Evolutionary conservation across 2,329 filamentous ascomycete species (phyloP), one percentile per base, ranked within the genome.

Genomic region (Allantophomopsis lycopodina): DNA sequence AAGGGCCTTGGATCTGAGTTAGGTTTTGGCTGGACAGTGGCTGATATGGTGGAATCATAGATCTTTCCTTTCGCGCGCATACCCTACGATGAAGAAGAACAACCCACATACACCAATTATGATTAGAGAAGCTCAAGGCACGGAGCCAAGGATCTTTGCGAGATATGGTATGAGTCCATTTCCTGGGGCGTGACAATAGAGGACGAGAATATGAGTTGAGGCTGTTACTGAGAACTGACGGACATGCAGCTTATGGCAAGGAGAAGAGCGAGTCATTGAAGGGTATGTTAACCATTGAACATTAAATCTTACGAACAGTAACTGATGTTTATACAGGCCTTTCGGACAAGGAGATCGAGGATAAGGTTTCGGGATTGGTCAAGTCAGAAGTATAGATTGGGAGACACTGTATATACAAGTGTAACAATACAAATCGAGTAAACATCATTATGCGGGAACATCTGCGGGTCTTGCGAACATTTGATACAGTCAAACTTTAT

Each of bases 41-140:
- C 40, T 23, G 30, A 43, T 32, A 35, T 6, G 14, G 14, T 30
- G 21, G 40, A 38, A 36, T 28, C 4, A 38, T 53, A 95, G 91
- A 61, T 79, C 83, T 21, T 98, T 98, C 66, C 72, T 98, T 50
- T 81, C 80, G 48, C 78, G 85, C 59, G 79, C 87, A 50, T 98
- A 98, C 64, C 91, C 91, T 36, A 91, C 84, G 44, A 96, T 98
- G 89, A 98, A 98, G 78, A 93, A 94, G 72, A 84, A 89, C 73
- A 98, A 98, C 69, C 91, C 91, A 42, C 69, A 83, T 62, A 88
- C 75, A 37, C 91, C 91, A 40, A 96, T 98, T 63, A 70, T 98
- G 69, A 79, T 98, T 56, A 84, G 91, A 58, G 91, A 96, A 69
- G 91, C 89, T 39, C 68, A 76, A 51, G 86, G 84, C 55, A 85